These are phyloP conservation scores for Microbotryum intermedium DNA, from an alignment of 1,284 basidiomycete genomes.

Conservation along the genomic window DNA sequence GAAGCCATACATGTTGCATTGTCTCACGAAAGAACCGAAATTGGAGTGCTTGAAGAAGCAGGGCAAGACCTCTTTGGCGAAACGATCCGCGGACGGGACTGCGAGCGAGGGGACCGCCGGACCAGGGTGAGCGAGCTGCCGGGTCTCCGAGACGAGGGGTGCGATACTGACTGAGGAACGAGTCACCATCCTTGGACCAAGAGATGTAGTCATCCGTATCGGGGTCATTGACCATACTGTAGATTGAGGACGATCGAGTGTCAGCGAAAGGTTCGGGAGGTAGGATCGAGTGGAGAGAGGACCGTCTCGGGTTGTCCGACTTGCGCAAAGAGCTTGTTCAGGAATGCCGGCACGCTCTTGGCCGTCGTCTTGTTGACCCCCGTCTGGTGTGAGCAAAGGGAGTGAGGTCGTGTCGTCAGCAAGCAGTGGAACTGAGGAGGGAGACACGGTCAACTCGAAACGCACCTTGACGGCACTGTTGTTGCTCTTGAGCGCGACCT, in stretches of 20 bases:
- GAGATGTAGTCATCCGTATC: constrained; percentile 73
- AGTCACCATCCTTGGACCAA: constrained; percentile 82
- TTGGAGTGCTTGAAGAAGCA: constrained; percentile 96
- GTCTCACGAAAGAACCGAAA: constrained; percentile 87
- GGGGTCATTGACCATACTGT: constrained; percentile 86
- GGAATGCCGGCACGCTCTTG: constrained; percentile 61
- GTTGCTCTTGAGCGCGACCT: too few relatives aligned
- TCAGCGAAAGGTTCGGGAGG: constrained; percentile 8
- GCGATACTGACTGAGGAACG: constrained; percentile 65
- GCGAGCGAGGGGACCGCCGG: constrained; percentile 2
- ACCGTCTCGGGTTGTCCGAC: constrained; percentile 34
- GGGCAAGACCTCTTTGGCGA: constrained; percentile 81
- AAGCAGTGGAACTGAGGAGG: too few relatives aligned
- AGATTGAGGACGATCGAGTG: neutral
- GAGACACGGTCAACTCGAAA: too few relatives aligned
- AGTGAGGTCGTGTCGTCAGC: neutral
- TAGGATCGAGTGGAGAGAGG: neutral
- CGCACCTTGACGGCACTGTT: too few relatives aligned
- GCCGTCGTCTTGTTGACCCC: constrained; percentile 26
- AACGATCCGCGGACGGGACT: constrained; percentile 90
- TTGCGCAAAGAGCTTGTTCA: constrained; percentile 85
- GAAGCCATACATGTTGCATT: constrained; percentile 97
- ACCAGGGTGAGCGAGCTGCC: constrained; percentile 10
- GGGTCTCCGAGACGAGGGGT: constrained; percentile 1
- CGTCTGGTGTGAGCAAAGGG: neutral